Evolutionary conservation across 306 rosid species (phyloP), one percentile per base, ranked within the genome.

Genomic region (Delonix regia): DNA sequence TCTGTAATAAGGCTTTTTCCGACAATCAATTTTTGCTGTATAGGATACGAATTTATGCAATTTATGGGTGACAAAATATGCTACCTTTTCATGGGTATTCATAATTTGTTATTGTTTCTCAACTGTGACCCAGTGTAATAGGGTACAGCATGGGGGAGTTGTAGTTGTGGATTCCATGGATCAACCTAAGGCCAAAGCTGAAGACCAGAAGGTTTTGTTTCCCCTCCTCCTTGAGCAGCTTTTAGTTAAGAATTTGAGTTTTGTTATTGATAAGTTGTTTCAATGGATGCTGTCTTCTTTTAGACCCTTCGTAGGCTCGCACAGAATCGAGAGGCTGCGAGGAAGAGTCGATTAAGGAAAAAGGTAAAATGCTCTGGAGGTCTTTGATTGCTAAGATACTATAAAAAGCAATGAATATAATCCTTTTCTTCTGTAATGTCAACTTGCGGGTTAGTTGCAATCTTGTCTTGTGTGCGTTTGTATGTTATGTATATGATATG

Each of bases 261-360:
- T 71, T 2, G 36, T 69, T 27, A 27, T 22, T 85, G 24, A 70
- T 65, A 14, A 41, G 57, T 52, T 8, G 22, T 63, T 47, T 73
- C 28, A 41, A 47, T 69, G 80, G 16, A 45, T 79, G 30, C 14
- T 0, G 9, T 39, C 19, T 21, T 74, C 22, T 86, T 51, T 19
- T 15, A 94, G 97, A 75, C 85, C 12, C 85, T 91, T 24, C 93
- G 94, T 4, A 64, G 98, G 84, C 75, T 91, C 47, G 97, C 92
- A 22, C 94, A 94, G 80, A 94, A 94, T 89, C 89, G 96, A 44
- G 98, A 94, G 83, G 98, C 97, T 53, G 98, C 96, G 5, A 87
- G 85, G 87, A 94, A 94, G 86, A 94, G 98, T 81, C 82, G 96
- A 22, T 57, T 90, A 18, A 90, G 98, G 89, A 94, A 89, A 87